A percentile compares a stretch with the other conserved stretches of the same genome.
Conservation (phyloP, 305 asterid species). For the Petunia hybrid region DNA sequence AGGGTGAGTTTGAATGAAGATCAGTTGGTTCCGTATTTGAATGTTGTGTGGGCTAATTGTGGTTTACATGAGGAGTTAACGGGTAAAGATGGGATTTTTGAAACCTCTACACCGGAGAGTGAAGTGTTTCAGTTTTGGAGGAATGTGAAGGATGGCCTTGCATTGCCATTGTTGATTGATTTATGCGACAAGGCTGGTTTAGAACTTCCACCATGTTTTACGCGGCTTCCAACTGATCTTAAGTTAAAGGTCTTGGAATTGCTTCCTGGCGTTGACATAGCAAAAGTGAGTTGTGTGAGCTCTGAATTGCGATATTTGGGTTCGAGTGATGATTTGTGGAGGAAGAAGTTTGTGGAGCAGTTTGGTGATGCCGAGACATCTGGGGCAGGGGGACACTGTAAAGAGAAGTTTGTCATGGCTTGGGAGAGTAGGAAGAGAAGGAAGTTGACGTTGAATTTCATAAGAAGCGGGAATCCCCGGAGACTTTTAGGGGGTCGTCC, state of each 20-base stretch:
- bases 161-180: constrained; percentile 84
- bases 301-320: constrained; percentile 66
- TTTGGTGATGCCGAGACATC: constrained; percentile 41
- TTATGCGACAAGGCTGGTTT: constrained; percentile 70
- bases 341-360: constrained; percentile 61
- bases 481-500: constrained; percentile 38
- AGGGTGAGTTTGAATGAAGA: constrained; percentile 62
- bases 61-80: constrained; percentile 46
- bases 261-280: constrained; percentile 70
- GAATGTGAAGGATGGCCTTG: constrained; percentile 71
- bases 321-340: constrained; percentile 84
- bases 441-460: constrained; percentile 25
- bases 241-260: constrained; percentile 73
- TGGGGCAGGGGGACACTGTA: constrained; percentile 61
- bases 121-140: constrained; percentile 86
- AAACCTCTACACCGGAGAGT: constrained; percentile 52
- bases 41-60: constrained; percentile 84
- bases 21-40: constrained; percentile 64
- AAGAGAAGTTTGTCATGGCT: constrained; percentile 53
- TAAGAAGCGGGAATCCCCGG: constrained; percentile 33
- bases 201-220: constrained; percentile 84
- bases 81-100: constrained; percentile 36
- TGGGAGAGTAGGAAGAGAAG: constrained; percentile 50
- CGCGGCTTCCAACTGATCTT: constrained; percentile 75
- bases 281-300: constrained; percentile 62